Percentiles rank a stretch among this genome's conserved stretches.
Evolutionary conservation across 2,329 filamentous ascomycete species (phyloP).

Genomic region (Arthrobotrys conoides): DNA sequence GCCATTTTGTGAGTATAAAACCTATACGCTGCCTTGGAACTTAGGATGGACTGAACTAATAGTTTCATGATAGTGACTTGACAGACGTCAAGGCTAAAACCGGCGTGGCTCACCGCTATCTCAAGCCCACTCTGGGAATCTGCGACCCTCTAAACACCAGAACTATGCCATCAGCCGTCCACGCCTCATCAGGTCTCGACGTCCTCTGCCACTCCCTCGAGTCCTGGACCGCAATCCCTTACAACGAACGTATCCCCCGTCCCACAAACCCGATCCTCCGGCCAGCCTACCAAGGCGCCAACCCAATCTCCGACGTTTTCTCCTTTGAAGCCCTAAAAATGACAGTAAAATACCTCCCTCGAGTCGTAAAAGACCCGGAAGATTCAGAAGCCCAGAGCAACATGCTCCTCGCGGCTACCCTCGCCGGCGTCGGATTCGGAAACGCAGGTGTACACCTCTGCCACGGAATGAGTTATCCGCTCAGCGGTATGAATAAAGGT

Average conservation of each 20-base stretch:
- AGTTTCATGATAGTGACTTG: slow-evolving; percentile 73
- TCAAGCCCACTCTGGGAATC: slow-evolving; percentile 95
- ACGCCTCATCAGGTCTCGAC: slow-evolving; percentile 90
- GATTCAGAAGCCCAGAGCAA: slow-evolving; percentile 93
- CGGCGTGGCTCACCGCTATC: slow-evolving; percentile 91
- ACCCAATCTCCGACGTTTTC: slow-evolving; percentile 98
- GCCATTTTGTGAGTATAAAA: slow-evolving; percentile 82
- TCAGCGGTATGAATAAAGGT: slow-evolving; percentile 87
- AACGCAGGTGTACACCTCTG: slow-evolving; percentile 95
- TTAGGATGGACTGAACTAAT: neutral
- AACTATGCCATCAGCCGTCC: slow-evolving; percentile 95
- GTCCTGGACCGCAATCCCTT: slow-evolving; percentile 98
- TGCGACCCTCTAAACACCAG: slow-evolving; percentile 86
- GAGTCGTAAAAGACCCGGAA: slow-evolving; percentile 87
- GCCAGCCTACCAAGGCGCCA: slow-evolving; percentile 95
- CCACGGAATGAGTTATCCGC: slow-evolving; percentile 96
- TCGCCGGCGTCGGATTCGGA: slow-evolving; percentile 96
- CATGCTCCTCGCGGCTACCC: slow-evolving; percentile 93
- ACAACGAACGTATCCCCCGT: slow-evolving; percentile 84
- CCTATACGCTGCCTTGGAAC: neutral
- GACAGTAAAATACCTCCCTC: slow-evolving; percentile 92
- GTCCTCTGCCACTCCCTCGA: slow-evolving; percentile 96
- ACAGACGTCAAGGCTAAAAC: slow-evolving; percentile 93
- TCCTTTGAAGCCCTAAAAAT: slow-evolving; percentile 85
- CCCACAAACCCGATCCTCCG: slow-evolving; percentile 90